Evolutionary conservation across 306 rosid genomes (phyloP).

Genomic region (Chamaecrista fasciculata): DNA sequence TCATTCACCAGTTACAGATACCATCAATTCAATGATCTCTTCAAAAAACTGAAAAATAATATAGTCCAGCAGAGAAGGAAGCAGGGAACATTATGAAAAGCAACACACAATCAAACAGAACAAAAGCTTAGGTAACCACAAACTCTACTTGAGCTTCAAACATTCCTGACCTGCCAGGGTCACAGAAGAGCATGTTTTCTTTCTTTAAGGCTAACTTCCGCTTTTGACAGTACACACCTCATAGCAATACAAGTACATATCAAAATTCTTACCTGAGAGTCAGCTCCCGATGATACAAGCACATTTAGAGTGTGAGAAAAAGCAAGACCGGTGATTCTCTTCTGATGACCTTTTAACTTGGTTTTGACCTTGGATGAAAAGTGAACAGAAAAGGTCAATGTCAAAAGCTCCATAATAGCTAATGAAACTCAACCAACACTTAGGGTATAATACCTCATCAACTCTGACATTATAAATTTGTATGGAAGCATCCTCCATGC

Average conservation of each 20-base stretch:
- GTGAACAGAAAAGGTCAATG: slow-evolving; percentile 7
- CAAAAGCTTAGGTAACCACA: slow-evolving; percentile 6
- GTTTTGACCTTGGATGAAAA: slow-evolving; percentile 72
- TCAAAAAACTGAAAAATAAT: not conserved
- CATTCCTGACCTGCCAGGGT: not conserved
- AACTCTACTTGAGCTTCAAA: not conserved
- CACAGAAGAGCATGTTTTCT: not conserved
- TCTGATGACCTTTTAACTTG: slow-evolving; percentile 94
- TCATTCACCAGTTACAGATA: not conserved
- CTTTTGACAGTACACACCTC: slow-evolving; percentile 8
- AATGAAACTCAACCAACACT: slow-evolving; percentile 11
- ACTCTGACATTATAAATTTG: slow-evolving; percentile 96
- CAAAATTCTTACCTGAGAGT: slow-evolving; percentile 77
- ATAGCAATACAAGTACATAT: slow-evolving; percentile 16
- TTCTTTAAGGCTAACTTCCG: not conserved
- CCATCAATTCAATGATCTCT: not conserved
- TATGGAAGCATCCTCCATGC: slow-evolving; percentile 97
- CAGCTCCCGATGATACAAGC: slow-evolving; percentile 99
- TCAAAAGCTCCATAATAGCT: slow-evolving; percentile 2
- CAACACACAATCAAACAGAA: not conserved
- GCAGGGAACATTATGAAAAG: not conserved
- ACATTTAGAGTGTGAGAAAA: slow-evolving; percentile 81
- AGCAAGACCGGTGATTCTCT: slow-evolving; percentile 99
- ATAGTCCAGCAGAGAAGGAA: not conserved
- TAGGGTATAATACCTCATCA: slow-evolving; percentile 69